phyloP scores from a whole-genome alignment of 2,329 filamentous ascomycete species.

The Colletotrichum liriopes region DNA sequence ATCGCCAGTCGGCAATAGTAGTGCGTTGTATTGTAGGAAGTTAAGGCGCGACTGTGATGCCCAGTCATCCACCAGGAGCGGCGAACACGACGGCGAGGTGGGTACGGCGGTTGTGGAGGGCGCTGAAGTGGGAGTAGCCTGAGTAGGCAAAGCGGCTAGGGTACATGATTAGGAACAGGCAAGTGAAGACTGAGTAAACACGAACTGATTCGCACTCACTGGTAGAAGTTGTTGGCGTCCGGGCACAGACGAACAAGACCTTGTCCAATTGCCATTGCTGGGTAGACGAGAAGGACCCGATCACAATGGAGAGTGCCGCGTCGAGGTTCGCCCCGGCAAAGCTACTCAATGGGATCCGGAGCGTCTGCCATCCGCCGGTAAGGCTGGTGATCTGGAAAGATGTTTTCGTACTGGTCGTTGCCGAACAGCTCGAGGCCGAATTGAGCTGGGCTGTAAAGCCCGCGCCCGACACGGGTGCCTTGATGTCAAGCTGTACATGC shows the following conservation, averaged over 20 bases:
- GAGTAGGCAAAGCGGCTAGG: slow-evolving; percentile 16
- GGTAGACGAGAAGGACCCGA: slow-evolving; percentile 53
- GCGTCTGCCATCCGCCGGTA: slow-evolving; percentile 64
- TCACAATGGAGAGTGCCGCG: slow-evolving; percentile 63
- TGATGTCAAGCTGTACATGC: slow-evolving; percentile 53
- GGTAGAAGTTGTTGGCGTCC: slow-evolving; percentile 32
- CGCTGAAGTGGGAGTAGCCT: slow-evolving; percentile 11
- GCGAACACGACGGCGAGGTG: slow-evolving; percentile 52
- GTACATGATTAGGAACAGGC: slow-evolving; percentile 16
- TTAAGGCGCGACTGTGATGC: slow-evolving; percentile 73
- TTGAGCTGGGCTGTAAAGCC: slow-evolving; percentile 56
- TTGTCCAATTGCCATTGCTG: slow-evolving; percentile 62
- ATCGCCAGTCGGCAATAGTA: slow-evolving; percentile 69
- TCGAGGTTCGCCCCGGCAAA: slow-evolving; percentile 66
- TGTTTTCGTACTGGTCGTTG: slow-evolving; percentile 58
- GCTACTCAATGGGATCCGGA: slow-evolving; percentile 65
- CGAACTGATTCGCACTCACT: slow-evolving; percentile 36
- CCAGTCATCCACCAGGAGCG: slow-evolving; percentile 72
- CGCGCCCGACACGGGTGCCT: slow-evolving; percentile 45
- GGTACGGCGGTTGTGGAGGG: slow-evolving; percentile 19
- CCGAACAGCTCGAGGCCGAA: slow-evolving; percentile 57
- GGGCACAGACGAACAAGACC: slow-evolving; percentile 61
- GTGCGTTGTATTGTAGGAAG: slow-evolving; percentile 73
- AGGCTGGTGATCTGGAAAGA: slow-evolving; percentile 62
- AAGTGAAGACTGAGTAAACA: not conserved